Conservation (phyloP, 345 rosid genomes). For the Gossypium australe region DNA sequence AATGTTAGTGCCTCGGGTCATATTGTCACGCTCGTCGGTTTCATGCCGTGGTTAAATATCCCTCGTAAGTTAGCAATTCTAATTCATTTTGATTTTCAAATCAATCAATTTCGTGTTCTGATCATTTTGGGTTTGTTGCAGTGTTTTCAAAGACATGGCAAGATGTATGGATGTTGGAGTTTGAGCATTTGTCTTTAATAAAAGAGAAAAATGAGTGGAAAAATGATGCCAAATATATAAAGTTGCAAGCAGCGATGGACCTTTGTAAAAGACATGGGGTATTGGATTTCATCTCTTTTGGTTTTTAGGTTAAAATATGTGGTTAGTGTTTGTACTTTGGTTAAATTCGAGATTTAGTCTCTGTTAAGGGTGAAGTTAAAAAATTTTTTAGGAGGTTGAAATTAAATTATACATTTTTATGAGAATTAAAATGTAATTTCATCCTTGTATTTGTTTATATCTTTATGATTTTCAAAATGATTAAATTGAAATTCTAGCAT, state of each 20-base stretch:
- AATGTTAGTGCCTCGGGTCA: constrained; percentile 30
- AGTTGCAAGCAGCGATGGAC: constrained; percentile 40
- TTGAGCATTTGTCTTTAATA: constrained; percentile 26
- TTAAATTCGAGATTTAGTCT: too few relatives aligned
- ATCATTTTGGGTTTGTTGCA: background rate
- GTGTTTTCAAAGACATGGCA: constrained; percentile 39
- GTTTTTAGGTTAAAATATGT: background rate
- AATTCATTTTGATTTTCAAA: too few relatives aligned
- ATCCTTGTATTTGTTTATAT: too few relatives aligned
- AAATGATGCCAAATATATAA: constrained; percentile 25
- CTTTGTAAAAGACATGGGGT: constrained; percentile 40
- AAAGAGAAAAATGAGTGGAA: constrained; percentile 26
- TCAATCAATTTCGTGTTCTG: too few relatives aligned
- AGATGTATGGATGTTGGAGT: constrained; percentile 42
- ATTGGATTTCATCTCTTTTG: background rate
- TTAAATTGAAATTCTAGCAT: too few relatives aligned
- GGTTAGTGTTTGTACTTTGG: too few relatives aligned
- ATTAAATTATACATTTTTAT: too few relatives aligned
- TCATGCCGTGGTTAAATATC: constrained; percentile 58
- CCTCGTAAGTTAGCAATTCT: constrained; percentile 27
- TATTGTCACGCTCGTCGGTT: constrained; percentile 38
- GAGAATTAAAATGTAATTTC: too few relatives aligned
- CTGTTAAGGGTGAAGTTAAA: too few relatives aligned
- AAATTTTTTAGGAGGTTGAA: too few relatives aligned
- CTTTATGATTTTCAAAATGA: too few relatives aligned